phyloP scores from a whole-genome alignment of 2,329 filamentous ascomycete genomes.

The Dactylellina sp. region DNA sequence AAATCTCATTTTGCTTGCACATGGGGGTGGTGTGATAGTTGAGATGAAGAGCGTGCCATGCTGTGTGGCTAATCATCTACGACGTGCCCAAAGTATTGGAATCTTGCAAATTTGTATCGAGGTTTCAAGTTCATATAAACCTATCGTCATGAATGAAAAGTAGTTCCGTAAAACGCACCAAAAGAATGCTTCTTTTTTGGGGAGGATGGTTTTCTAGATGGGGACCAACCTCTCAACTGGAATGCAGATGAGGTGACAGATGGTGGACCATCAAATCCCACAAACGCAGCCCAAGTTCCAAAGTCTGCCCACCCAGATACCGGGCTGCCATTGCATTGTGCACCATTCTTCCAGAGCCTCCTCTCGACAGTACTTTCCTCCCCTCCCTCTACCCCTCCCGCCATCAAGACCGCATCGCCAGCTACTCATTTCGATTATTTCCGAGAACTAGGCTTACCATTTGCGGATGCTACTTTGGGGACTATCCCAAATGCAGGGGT shows the following conservation, averaged over 20 bases:
- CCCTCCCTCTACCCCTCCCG: constrained; percentile 18
- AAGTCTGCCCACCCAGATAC: not conserved
- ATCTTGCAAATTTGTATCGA: not conserved
- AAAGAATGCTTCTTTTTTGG: constrained; percentile 14
- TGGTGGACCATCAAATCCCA: not conserved
- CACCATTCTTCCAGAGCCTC: constrained; percentile 39
- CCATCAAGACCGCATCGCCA: constrained; percentile 6
- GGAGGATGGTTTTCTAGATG: too few species aligned
- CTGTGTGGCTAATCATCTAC: not conserved
- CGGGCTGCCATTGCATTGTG: not conserved
- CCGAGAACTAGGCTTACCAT: constrained; percentile 34
- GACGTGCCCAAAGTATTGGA: not conserved
- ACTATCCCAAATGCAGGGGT: constrained; percentile 53
- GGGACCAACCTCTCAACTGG: constrained; percentile 7
- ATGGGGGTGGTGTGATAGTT: too few species aligned
- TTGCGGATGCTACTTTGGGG: constrained; percentile 22
- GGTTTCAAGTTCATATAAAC: not conserved
- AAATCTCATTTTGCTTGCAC: too few species aligned
- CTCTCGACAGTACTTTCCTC: too few species aligned
- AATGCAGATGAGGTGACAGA: not conserved
- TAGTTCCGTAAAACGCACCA: not conserved
- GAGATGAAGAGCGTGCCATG: not conserved
- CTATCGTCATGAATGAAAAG: not conserved
- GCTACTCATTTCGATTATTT: constrained; percentile 7
- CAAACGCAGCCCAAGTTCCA: not conserved